Evolutionary conservation across 2,329 filamentous ascomycete species (phyloP), one percentile per base, ranked within the genome.

Genomic region (Botrytis galanthina): DNA sequence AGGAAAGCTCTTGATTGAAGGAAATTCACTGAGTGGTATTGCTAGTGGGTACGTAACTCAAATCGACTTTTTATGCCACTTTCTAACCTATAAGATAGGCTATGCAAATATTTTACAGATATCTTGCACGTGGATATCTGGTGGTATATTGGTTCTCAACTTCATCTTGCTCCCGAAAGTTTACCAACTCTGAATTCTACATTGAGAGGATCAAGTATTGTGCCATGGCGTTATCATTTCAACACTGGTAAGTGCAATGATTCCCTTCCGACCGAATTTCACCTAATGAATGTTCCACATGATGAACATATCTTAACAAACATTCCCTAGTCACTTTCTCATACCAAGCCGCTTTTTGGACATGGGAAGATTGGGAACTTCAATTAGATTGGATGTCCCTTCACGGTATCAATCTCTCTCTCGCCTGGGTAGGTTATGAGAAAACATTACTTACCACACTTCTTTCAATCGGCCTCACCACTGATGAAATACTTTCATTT

Each of bases 311-410:
- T 39, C 14, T 32, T 54, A 22, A 67, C 2, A 9, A 22, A 67
- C 0, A 14, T 0, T n/a, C 26, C 9, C 0, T 35, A 83, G 86
- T 87, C 1, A 87, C 86, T 0, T 87, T 86, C 76, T 86, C 84
- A 1, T 87, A 87, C 75, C 86, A 85, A 4, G 80, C 82, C 6
- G 82, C 85, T 0, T 87, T 86, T 78, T 87, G 85, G 85, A 80
- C 79, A n/a, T 87, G 85, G 86, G 80, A 84, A 54, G 86, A 87
- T 63, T 87, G 86, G 86, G 85, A 87, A 77, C 78, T 83, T 4
- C 81, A 87, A 74, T 82, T 87, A 8, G 86, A 87, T 77, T 87
- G 86, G 86, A 81, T 87, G 72, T 85, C 86, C 9, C 81, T 87
- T 4, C 83, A 83, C n/a, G 86, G 85, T 51, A 80, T 87, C 66